These are phyloP conservation scores for Fomitopsis palustris DNA, from an alignment of 1,284 basidiomycete species.

Conservation along the genomic window DNA sequence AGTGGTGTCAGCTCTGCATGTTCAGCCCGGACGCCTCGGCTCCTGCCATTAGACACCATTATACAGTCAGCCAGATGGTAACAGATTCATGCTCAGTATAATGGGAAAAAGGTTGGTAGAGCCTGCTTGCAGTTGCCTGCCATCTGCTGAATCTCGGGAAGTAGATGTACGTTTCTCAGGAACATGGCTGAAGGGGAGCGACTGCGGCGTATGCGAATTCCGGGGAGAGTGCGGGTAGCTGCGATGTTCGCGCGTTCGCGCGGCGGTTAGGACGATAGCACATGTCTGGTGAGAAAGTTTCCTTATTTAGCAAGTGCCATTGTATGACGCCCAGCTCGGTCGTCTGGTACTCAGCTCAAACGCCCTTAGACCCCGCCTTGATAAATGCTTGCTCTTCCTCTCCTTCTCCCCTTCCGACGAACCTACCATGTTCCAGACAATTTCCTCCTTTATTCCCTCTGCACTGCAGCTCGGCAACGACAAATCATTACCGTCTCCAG, in stretches of 20 bases:
- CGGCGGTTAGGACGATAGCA: too few species aligned
- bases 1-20: neutral
- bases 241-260: too few species aligned
- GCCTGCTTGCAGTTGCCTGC: too few species aligned
- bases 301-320: neutral
- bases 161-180: too few species aligned
- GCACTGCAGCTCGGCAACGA: constrained; percentile 37
- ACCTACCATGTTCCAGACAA: constrained; percentile 53
- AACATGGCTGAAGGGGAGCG: too few species aligned
- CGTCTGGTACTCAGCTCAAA: neutral
- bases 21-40: neutral
- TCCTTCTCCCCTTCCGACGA: neutral
- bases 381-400: neutral
- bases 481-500: constrained; percentile 23
- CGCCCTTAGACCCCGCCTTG: neutral
- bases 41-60: neutral
- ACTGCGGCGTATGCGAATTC: too few species aligned
- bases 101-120: too few species aligned
- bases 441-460: constrained; percentile 60
- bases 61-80: neutral
- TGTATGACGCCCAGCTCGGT: neutral
- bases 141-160: too few species aligned
- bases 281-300: neutral
- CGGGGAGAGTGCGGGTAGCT: too few species aligned
- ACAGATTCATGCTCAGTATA: neutral